Percentiles rank a stretch among this genome's conserved stretches.
Evolutionary conservation across 2,329 filamentous ascomycete species (phyloP).

Genomic region (Ceratocystis huliohia): DNA sequence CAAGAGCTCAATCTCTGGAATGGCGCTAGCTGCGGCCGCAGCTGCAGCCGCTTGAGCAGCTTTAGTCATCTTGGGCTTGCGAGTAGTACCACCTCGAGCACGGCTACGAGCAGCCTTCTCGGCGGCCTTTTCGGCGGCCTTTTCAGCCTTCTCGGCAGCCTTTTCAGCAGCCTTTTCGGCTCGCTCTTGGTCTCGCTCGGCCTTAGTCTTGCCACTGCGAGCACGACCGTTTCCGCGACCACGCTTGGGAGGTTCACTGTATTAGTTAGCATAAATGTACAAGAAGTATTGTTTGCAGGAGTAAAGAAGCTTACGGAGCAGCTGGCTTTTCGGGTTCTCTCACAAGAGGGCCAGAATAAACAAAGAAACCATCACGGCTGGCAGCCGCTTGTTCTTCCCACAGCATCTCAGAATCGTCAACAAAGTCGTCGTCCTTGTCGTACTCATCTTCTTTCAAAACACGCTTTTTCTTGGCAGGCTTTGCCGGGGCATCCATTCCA

Average conservation of each 20-base stretch:
- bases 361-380: conserved; percentile 92
- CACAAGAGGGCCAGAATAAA: conserved; percentile 85
- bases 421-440: conserved; percentile 70
- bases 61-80: conserved; percentile 20
- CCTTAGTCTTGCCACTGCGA: conserved; percentile 20
- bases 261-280: conserved; percentile 28
- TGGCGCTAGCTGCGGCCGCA: conserved; percentile 10
- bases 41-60: conserved; percentile 16
- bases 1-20: conserved; percentile 19
- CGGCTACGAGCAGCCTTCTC: conserved; percentile 16
- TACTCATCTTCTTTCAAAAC: conserved; percentile 73
- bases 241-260: conserved; percentile 57
- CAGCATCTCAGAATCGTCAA: conserved; percentile 85
- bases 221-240: conserved; percentile 36
- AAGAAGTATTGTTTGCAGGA: conserved; percentile 3
- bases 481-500: conserved; percentile 35
- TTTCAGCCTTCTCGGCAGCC: conserved; percentile 19
- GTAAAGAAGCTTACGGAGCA: conserved; percentile 34
- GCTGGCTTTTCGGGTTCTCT: conserved; percentile 69
- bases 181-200: conserved; percentile 18
- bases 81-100: conserved; percentile 13
- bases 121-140: conserved; percentile 18
- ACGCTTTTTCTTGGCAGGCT: conserved; percentile 62
- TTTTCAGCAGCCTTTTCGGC: conserved; percentile 20
- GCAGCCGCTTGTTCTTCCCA: conserved; percentile 95